Base-by-base conservation (phyloP, 805 yeast genomes). In the Danielozyma ontarioensis region DNA sequence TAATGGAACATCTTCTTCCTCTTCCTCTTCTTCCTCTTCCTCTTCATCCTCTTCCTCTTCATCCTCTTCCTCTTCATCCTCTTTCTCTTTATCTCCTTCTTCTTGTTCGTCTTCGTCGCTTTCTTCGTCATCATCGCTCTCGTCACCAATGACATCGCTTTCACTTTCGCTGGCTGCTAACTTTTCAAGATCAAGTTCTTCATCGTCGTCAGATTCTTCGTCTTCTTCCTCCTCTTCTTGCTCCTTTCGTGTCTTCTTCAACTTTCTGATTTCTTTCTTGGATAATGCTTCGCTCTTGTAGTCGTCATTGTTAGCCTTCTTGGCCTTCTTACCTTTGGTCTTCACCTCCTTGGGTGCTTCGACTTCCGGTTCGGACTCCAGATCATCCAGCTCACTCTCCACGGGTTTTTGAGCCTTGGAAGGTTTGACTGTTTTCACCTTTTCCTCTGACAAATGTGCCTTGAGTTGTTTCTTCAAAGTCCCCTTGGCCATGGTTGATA, bases 1-100 rank as follows among this genome's bases (percentile, higher is more conserved):
- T 33, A 87, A 73, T 14, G 96, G 83, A 28, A 89, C 73, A 46
- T 88, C 97, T 44, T 83, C 89, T 35, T 77, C 86, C 5, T 80
- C 90, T 3, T 41, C 59, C 19, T 72, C 80, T 28, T 71, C 80
- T 25, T 72, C 78, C 12, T 70, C 78, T 7, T 64, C 76, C 1
- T 68, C 77, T 4, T 72, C 77, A 8, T 69, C 78, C 3, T 68
- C 75, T 2, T 57, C 70, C 2, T 61, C 72, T 4, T 57, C 70
- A 3, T 59, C 74, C 3, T 62, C 74, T 3, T 60, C 73, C n/a
- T 65, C 73, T 2, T 42, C 46, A 1, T 48, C 51, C 3, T 44
- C 51, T 4, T 47, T 54, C 10, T 42, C 48, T 0, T 51, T 65
- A 1, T 59, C 64, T 0, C 55, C 63, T 1, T 40, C 42, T 16